Conservation (phyloP, 768 basidiomycete species). For the Trametes maxima region DNA sequence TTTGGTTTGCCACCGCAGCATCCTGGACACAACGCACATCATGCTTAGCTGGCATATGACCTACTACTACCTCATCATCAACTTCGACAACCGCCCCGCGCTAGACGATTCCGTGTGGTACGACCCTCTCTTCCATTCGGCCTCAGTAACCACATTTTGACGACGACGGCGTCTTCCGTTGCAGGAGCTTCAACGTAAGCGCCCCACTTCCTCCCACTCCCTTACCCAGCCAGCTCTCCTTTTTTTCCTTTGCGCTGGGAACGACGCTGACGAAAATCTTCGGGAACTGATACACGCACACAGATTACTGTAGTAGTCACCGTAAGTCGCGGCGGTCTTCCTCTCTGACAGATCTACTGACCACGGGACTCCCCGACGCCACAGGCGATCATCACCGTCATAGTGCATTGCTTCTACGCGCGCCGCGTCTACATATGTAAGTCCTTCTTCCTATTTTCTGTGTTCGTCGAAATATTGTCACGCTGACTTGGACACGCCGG, state of each 20-base stretch:
- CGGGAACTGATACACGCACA: neutral
- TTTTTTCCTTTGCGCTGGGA: neutral
- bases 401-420: conserved; percentile 21
- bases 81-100: conserved; percentile 15
- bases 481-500: neutral
- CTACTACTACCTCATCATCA: conserved; percentile 22
- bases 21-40: conserved; percentile 17
- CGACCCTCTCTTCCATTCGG: neutral
- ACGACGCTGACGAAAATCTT: neutral
- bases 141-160: neutral
- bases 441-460: neutral
- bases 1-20: neutral
- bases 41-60: conserved; percentile 19
- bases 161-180: no score
- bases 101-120: conserved; percentile 18
- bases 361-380: neutral
- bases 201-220: neutral
- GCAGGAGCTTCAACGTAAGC: conserved; percentile 20
- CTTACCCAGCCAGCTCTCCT: neutral
- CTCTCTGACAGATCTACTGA: no score
- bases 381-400: conserved; percentile 17
- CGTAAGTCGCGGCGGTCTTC: neutral
- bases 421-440: conserved; percentile 14
- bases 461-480: neutral
- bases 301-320: conserved; percentile 5